Conservation (phyloP, 2,329 filamentous ascomycete species). For the Aspergillus sp. region DNA sequence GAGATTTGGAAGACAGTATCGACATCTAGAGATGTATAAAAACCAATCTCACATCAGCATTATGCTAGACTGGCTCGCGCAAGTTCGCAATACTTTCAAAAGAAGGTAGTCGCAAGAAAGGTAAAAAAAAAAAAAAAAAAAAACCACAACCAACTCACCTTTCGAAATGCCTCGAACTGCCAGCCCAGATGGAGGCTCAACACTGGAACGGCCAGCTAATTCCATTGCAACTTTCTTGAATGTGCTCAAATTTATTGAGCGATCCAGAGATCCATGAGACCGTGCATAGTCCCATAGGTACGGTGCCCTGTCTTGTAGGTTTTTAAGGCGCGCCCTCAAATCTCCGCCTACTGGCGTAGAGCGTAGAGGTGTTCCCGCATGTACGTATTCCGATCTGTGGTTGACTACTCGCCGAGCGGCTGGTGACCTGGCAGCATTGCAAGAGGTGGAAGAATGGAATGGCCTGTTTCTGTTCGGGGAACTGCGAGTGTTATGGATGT, state of each 20-base stretch:
- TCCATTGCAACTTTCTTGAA: slow-evolving; percentile 12
- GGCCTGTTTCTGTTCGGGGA: neutral
- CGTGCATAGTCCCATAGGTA: slow-evolving; percentile 2
- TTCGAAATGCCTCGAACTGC: slow-evolving; percentile 4
- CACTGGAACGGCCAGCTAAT: slow-evolving; percentile 9
- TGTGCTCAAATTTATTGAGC: neutral
- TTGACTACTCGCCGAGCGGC: slow-evolving; percentile 2
- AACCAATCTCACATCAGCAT: no score
- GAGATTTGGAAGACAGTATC: slow-evolving; percentile 22
- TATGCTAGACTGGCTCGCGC: no score
- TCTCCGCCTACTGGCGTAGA: no score
- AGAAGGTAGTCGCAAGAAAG: neutral
- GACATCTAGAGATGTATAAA: slow-evolving; percentile 10
- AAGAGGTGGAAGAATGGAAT: slow-evolving; percentile 9
- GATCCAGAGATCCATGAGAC: neutral
- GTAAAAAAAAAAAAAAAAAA: no score
- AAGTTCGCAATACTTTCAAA: no score
- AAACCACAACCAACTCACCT: slow-evolving; percentile 1
- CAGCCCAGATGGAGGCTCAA: slow-evolving; percentile 4
- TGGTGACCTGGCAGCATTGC: slow-evolving; percentile 7
- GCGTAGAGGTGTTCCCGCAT: no score
- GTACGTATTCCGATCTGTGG: no score
- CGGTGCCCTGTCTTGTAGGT: neutral
- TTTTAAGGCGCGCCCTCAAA: no score
- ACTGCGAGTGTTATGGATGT: neutral